These are phyloP conservation scores for Xylaria sp. DNA, from an alignment of 2,329 filamentous ascomycete genomes.

Conservation along the genomic window DNA sequence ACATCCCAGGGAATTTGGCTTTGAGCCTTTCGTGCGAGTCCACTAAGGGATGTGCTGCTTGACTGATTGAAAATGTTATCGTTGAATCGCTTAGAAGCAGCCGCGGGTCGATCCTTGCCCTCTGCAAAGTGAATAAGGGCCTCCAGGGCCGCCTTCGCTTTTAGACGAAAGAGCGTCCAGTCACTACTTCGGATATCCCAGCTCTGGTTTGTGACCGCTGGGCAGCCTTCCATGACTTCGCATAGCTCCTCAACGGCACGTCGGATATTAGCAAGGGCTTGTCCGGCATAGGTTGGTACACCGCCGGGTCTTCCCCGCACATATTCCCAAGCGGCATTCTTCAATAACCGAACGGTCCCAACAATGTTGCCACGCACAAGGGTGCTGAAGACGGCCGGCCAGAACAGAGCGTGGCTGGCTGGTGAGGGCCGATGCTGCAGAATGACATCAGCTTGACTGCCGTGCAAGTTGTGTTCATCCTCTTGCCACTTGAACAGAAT, in stretches of 20 bases:
- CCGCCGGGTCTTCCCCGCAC: constrained; percentile 63
- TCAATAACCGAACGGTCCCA: constrained; percentile 62
- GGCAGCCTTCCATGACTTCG: constrained; percentile 66
- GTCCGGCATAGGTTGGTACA: constrained; percentile 64
- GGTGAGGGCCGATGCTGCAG: constrained; percentile 63
- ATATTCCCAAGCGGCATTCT: constrained; percentile 70
- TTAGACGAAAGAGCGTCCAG: constrained; percentile 78
- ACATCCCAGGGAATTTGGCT: constrained; percentile 86
- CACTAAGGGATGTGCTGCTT: constrained; percentile 50
- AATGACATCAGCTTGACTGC: constrained; percentile 60
- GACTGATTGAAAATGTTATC: constrained; percentile 31
- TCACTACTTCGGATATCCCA: constrained; percentile 81
- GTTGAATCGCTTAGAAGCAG: constrained; percentile 30
- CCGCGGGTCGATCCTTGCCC: constrained; percentile 51
- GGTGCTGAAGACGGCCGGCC: constrained; percentile 73
- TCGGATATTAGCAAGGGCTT: constrained; percentile 72
- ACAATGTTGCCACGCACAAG: constrained; percentile 69
- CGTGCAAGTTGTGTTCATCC: constrained; percentile 66
- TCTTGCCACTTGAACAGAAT: constrained; percentile 80
- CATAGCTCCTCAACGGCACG: constrained; percentile 64
- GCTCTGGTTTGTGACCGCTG: constrained; percentile 56
- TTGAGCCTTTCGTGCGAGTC: constrained; percentile 69
- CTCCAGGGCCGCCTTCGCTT: constrained; percentile 62
- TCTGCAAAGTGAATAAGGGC: constrained; percentile 75
- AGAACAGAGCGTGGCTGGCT: constrained; percentile 71